These are phyloP conservation scores for Solanum pimpinellifolium DNA, from an alignment of 257 asterid species.

Conservation along the genomic window DNA sequence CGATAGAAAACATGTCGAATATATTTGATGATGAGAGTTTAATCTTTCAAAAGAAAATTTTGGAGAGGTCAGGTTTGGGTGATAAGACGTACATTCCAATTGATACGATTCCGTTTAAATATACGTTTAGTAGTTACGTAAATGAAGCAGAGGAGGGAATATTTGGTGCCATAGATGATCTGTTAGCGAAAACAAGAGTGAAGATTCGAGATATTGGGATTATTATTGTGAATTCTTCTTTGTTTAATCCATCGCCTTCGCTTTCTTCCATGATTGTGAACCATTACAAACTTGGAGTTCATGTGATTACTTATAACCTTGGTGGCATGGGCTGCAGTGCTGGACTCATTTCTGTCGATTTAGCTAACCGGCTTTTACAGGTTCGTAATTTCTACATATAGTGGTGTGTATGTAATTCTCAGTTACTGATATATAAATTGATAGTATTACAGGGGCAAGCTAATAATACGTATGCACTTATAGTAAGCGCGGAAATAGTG, in stretches of 20 bases:
- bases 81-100: constrained; percentile 8
- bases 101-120: neutral
- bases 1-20: neutral
- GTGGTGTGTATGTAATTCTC: neutral
- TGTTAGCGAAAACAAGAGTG: constrained; percentile 1
- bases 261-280: constrained; percentile 21
- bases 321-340: constrained; percentile 51
- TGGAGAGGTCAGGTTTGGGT: constrained; percentile 32
- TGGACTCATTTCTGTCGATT: constrained; percentile 24
- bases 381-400: neutral
- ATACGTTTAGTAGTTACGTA: neutral
- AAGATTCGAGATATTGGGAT: constrained; percentile 16
- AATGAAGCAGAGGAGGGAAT: neutral
- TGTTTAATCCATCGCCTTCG: constrained; percentile 24
- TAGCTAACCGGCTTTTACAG: constrained; percentile 19
- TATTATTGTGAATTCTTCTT: constrained; percentile 17
- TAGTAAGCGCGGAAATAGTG: constrained; percentile 17
- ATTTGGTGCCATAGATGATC: neutral
- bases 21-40: constrained; percentile 11
- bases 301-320: constrained; percentile 21
- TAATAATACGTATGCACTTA: constrained; percentile 17
- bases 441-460: constrained; percentile 12
- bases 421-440: neutral
- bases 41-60: constrained; percentile 15
- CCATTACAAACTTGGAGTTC: constrained; percentile 15